phyloP scores from a whole-genome alignment of 768 basidiomycete genomes.

The Lactifluus hygrophoroides region DNA sequence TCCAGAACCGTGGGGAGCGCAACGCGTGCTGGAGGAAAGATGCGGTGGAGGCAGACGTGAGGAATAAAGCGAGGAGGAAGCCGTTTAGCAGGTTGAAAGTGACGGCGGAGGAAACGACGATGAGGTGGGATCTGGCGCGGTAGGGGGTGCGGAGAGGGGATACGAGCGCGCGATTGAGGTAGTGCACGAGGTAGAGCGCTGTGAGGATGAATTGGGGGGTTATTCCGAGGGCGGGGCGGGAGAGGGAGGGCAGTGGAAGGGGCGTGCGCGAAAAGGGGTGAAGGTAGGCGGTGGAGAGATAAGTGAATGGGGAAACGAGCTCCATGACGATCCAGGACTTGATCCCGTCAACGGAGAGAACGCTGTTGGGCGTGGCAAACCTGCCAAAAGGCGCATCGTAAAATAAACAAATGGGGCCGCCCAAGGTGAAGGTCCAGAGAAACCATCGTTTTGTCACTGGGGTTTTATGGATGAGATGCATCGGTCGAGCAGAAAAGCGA shows the following conservation, averaged over 20 bases:
- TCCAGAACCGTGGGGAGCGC: conserved; percentile 44
- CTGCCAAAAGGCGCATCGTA: conserved; percentile 78
- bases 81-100: conserved; percentile 72
- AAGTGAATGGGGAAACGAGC: conserved; percentile 47
- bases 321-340: conserved; percentile 77
- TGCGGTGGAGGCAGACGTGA: conserved; percentile 48
- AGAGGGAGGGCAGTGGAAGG: conserved; percentile 28
- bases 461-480: background rate
- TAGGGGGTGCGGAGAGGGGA: conserved; percentile 75
- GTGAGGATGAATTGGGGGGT: conserved; percentile 35
- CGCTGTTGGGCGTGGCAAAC: conserved; percentile 45
- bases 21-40: conserved; percentile 33
- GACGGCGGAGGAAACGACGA: conserved; percentile 46
- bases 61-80: conserved; percentile 56
- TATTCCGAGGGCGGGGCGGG: conserved; percentile 28
- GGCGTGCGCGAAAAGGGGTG: conserved; percentile 38
- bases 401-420: conserved; percentile 34
- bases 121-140: conserved; percentile 65
- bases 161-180: conserved; percentile 73
- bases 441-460: conserved; percentile 16
- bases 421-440: background rate
- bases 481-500: background rate
- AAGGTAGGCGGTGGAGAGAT: conserved; percentile 41
- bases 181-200: conserved; percentile 61
- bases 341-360: conserved; percentile 46